These are phyloP conservation scores for Claviceps digitariae DNA, from an alignment of 2,329 filamentous ascomycete genomes.

Conservation along the genomic window DNA sequence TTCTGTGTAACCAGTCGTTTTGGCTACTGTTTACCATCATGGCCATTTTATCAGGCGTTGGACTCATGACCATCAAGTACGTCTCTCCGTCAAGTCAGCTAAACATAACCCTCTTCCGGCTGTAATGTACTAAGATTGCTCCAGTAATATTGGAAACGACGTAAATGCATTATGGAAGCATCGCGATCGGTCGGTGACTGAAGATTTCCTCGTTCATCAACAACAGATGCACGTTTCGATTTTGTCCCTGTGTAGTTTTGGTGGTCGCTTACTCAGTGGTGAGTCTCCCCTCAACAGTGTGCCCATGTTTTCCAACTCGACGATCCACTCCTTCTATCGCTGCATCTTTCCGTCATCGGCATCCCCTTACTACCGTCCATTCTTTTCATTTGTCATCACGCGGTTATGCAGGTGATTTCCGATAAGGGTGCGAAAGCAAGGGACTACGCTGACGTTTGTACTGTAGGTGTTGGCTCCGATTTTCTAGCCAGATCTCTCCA, in stretches of 20 bases:
- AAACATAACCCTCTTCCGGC: background rate
- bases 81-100: conserved; percentile 17
- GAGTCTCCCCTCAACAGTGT: conserved; percentile 23
- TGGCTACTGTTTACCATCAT: conserved; percentile 85
- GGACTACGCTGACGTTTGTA: background rate
- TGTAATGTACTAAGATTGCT: background rate
- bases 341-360: background rate
- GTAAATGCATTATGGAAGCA: conserved; percentile 78
- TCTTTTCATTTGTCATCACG: background rate
- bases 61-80: conserved; percentile 98
- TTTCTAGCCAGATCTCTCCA: conserved; percentile 69
- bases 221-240: conserved; percentile 92
- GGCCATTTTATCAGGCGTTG: conserved; percentile 82
- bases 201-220: conserved; percentile 62
- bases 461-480: conserved; percentile 71
- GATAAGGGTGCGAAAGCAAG: background rate
- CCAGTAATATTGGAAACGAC: conserved; percentile 86
- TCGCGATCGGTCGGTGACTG: conserved; percentile 59
- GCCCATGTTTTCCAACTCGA: too few species aligned
- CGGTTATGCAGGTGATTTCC: too few species aligned
- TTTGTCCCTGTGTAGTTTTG: conserved; percentile 77
- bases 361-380: too few species aligned
- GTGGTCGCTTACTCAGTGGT: conserved; percentile 68
- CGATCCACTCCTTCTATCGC: background rate
- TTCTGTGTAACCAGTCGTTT: conserved; percentile 64